phyloP scores from a whole-genome alignment of 2,329 filamentous ascomycete species.

The Fusarium scirpi region DNA sequence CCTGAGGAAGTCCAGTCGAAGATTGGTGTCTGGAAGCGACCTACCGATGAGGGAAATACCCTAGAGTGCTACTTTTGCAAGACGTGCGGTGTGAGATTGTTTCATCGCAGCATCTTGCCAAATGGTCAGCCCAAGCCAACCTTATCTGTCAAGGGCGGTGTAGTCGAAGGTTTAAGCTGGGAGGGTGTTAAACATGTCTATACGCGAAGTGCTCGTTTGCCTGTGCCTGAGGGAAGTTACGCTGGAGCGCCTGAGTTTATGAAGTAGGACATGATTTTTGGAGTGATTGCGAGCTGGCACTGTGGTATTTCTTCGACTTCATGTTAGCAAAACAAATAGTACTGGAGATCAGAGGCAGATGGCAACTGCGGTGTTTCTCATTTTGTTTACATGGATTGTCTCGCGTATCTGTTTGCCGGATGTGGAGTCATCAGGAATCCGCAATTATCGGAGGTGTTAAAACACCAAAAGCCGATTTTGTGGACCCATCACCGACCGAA shows the following conservation, averaged over 20 bases:
- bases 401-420: not conserved
- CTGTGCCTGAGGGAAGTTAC: conserved; percentile 55
- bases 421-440: conserved; percentile 27
- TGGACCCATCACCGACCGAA: conserved; percentile 31
- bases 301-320: not conserved
- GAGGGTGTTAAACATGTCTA: conserved; percentile 59
- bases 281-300: not conserved
- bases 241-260: conserved; percentile 27
- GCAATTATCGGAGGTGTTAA: conserved; percentile 20
- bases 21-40: conserved; percentile 54
- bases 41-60: conserved; percentile 55
- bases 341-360: not conserved
- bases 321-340: not conserved
- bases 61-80: conserved; percentile 59
- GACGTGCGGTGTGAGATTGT: conserved; percentile 59
- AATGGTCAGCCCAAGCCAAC: conserved; percentile 54
- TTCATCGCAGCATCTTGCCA: conserved; percentile 56
- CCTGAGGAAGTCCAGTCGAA: conserved; percentile 48
- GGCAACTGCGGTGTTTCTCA: not conserved
- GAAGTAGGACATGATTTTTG: not conserved
- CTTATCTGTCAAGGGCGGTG: conserved; percentile 61
- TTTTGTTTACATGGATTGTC: not conserved
- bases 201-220: conserved; percentile 58
- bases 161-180: conserved; percentile 57
- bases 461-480: conserved; percentile 32